phyloP scores from a whole-genome alignment of 2,329 filamentous ascomycete species.

The Domatiomyces globalis region DNA sequence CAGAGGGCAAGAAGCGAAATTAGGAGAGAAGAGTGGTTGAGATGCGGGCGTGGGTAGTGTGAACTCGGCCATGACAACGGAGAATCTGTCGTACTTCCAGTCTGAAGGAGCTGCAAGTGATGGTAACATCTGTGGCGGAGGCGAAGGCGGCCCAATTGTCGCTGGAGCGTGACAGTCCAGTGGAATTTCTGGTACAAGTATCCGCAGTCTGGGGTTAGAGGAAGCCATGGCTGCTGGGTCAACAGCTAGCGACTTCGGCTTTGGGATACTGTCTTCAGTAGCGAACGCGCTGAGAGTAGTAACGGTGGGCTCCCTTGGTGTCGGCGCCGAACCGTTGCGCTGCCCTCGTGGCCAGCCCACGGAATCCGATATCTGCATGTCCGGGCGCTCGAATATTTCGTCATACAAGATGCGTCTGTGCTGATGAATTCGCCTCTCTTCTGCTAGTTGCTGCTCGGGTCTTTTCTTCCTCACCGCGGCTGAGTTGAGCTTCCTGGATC shows the following conservation, averaged over 20 bases:
- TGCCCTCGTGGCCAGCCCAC: background rate
- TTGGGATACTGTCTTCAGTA: background rate
- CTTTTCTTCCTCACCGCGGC: background rate
- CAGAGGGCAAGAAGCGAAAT: background rate
- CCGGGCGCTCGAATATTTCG: background rate
- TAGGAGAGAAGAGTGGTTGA: background rate
- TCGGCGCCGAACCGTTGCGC: too few relatives aligned
- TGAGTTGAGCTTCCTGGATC: background rate
- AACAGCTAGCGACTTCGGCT: background rate
- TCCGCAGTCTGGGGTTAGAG: background rate
- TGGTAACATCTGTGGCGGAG: conserved; percentile 9
- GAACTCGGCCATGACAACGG: background rate
- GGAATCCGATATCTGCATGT: background rate
- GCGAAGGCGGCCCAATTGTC: conserved; percentile 1
- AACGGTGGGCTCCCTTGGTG: background rate
- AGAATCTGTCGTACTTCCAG: conserved; percentile 14
- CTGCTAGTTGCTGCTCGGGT: background rate
- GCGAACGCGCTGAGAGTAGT: background rate
- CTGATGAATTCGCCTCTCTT: background rate
- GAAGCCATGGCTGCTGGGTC: background rate
- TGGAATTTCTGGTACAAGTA: background rate
- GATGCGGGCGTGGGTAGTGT: background rate
- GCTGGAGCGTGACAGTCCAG: background rate
- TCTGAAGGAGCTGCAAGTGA: conserved; percentile 13
- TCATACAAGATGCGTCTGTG: background rate